Conservation (phyloP, 345 rosid genomes). For the Rhizophora apiculata region DNA sequence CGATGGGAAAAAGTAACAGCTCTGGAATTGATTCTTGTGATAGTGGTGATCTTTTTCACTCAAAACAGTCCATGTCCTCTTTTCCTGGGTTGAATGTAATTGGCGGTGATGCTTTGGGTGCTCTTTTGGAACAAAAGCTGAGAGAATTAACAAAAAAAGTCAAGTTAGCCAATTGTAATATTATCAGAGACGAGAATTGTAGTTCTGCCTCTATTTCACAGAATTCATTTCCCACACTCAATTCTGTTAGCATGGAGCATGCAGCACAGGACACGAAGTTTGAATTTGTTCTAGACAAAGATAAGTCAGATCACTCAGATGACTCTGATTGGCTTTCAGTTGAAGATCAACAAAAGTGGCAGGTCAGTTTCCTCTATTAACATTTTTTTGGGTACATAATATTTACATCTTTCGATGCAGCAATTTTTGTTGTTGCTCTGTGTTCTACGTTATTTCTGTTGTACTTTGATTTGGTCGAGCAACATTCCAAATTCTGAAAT, state of each 20-base stretch:
- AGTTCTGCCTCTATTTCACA: constrained; percentile 32
- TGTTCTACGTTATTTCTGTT: constrained; percentile 3
- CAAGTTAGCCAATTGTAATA: constrained; percentile 48
- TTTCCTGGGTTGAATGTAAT: constrained; percentile 43
- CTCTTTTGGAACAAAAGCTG: constrained; percentile 72
- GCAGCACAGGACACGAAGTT: constrained; percentile 29
- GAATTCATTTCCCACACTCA: constrained; percentile 28
- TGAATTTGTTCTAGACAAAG: constrained; percentile 33
- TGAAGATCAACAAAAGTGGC: constrained; percentile 36
- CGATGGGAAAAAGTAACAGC: constrained; percentile 25
- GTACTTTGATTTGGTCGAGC: constrained; percentile 10
- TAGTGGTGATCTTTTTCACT: constrained; percentile 20
- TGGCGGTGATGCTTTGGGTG: constrained; percentile 53
- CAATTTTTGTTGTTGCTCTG: background rate
- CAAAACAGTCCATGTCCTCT: constrained; percentile 26
- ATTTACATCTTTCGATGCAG: background rate
- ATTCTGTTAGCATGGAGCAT: constrained; percentile 27
- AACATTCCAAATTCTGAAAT: background rate
- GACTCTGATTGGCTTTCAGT: constrained; percentile 39
- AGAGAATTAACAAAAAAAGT: constrained; percentile 58
- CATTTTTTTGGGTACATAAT: too few relatives aligned
- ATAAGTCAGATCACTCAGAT: constrained; percentile 26
- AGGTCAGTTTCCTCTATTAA: constrained; percentile 44
- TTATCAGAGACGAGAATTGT: constrained; percentile 40
- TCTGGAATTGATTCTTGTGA: constrained; percentile 18